phyloP scores from a whole-genome alignment of 2,329 filamentous ascomycete species.

The Ophiognomonia clavigignenti-juglandacearum region DNA sequence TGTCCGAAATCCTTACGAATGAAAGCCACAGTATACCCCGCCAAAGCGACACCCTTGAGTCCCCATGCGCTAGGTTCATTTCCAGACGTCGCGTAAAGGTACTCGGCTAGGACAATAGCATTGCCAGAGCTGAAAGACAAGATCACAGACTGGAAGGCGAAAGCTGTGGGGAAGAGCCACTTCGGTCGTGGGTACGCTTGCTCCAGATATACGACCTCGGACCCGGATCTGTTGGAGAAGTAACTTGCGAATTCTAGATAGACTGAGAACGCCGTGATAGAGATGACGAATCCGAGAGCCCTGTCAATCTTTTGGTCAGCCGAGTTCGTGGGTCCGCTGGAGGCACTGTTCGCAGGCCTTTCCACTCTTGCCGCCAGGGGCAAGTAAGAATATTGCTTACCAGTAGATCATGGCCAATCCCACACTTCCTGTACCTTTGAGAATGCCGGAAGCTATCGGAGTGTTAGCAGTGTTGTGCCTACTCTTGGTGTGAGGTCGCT shows the following conservation, averaged over 20 bases:
- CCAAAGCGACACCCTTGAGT: conserved; percentile 61
- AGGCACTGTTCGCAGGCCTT: too few relatives aligned
- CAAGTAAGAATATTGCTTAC: too few relatives aligned
- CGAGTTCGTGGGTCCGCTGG: background rate
- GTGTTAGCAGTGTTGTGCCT: conserved; percentile 1
- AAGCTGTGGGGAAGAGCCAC: conserved; percentile 60
- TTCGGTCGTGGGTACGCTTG: conserved; percentile 61
- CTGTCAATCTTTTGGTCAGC: background rate
- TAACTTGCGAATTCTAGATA: conserved; percentile 62
- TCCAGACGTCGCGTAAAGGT: conserved; percentile 55
- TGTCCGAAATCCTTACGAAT: conserved; percentile 29
- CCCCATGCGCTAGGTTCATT: conserved; percentile 53
- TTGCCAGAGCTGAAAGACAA: conserved; percentile 64
- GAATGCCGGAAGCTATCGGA: conserved; percentile 48
- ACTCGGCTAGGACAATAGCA: conserved; percentile 57
- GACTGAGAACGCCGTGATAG: conserved; percentile 48
- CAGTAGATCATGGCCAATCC: conserved; percentile 61
- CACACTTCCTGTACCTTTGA: conserved; percentile 55
- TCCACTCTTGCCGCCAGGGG: too few relatives aligned
- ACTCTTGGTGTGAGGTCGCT: background rate
- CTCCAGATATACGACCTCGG: conserved; percentile 64
- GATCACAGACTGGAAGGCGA: conserved; percentile 58
- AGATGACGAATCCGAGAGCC: conserved; percentile 57
- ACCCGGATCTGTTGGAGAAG: conserved; percentile 62
- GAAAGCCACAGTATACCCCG: conserved; percentile 55